Percentiles rank a stretch among this genome's conserved stretches.
These are phyloP conservation scores for Moesziomyces antarcticus DNA, from an alignment of 1,284 basidiomycete genomes.

Conservation along the genomic window DNA sequence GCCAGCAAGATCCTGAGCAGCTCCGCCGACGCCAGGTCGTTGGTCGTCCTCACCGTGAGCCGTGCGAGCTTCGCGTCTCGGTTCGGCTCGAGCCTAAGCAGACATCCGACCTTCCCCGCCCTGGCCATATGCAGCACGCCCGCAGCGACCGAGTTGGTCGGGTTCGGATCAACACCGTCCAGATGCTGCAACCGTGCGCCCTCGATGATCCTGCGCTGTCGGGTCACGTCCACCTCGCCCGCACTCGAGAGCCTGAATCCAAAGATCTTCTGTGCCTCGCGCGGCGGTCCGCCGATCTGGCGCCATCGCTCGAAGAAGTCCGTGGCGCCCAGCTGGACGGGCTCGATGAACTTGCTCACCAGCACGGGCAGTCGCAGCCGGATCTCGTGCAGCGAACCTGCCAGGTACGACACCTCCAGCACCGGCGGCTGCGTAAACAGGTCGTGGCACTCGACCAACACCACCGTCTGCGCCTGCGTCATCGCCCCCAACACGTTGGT, in stretches of 20 bases:
- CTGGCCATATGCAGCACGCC: constrained; percentile 88
- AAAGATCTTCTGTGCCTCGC: constrained; percentile 90
- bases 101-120: constrained; percentile 92
- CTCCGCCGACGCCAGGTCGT: constrained; percentile 86
- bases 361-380: constrained; percentile 86
- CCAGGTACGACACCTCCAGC: constrained; percentile 89
- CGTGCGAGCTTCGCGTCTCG: constrained; percentile 92
- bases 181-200: constrained; percentile 83
- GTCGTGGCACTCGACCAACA: constrained; percentile 93
- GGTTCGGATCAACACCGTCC: constrained; percentile 74
- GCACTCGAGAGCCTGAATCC: constrained; percentile 74
- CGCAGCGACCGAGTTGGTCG: constrained; percentile 84
- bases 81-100: constrained; percentile 93
- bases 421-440: constrained; percentile 82
- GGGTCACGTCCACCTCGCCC: constrained; percentile 79
- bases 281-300: constrained; percentile 87
- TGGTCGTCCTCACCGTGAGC: constrained; percentile 92
- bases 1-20: constrained; percentile 71
- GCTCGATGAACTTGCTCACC: constrained; percentile 91
- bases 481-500: constrained; percentile 80
- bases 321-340: constrained; percentile 80
- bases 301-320: constrained; percentile 99
- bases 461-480: constrained; percentile 89
- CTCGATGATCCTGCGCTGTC: constrained; percentile 79
- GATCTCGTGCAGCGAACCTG: constrained; percentile 87